These are phyloP conservation scores for Furculomyces boomerangus DNA, from an alignment of 371 early-diverging fungal genomes.

Conservation along the genomic window DNA sequence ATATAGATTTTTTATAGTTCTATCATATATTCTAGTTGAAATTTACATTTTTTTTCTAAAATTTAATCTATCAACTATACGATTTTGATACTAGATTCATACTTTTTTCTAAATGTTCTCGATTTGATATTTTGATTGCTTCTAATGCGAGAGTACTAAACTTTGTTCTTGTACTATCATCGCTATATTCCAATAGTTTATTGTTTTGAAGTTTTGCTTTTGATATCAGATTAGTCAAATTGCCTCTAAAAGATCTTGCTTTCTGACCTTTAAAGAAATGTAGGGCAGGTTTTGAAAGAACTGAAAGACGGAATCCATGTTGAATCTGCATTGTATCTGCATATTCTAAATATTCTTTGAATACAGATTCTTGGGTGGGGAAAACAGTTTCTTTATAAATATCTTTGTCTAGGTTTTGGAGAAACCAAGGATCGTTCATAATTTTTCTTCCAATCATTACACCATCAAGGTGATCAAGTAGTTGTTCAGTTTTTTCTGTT, in stretches of 20 bases:
- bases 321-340: not conserved
- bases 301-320: not conserved
- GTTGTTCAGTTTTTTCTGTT: slow-evolving; percentile 23
- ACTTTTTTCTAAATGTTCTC: not conserved
- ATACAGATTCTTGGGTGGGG: not conserved
- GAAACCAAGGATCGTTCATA: slow-evolving; percentile 3
- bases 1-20: not conserved
- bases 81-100: not conserved
- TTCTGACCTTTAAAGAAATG: not conserved
- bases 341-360: not conserved
- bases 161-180: not conserved
- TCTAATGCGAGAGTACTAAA: slow-evolving; percentile 1
- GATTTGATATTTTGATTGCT: not conserved
- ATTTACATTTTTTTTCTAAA: not conserved
- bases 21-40: not conserved
- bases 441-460: slow-evolving; percentile 60
- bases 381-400: not conserved
- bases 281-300: not conserved
- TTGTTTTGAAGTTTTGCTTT: not conserved
- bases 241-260: not conserved
- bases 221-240: not conserved
- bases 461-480: slow-evolving; percentile 34
- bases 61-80: not conserved
- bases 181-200: not conserved
- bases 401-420: slow-evolving; percentile 1